phyloP scores from a whole-genome alignment of 2,329 filamentous ascomycete species.

The Blumeria graminis region DNA sequence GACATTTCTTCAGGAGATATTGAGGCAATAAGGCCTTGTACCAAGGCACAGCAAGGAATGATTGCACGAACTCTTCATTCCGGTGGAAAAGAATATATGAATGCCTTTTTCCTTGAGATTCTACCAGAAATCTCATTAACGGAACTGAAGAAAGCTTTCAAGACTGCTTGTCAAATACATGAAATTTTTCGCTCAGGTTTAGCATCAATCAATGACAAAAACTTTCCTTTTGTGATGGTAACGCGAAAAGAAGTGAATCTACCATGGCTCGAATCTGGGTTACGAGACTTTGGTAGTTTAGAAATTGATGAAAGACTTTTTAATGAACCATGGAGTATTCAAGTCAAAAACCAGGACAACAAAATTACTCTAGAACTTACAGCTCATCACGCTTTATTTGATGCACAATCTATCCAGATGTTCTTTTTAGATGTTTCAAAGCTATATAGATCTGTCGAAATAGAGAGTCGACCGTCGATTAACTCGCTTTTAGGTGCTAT shows the following conservation, averaged over 20 bases:
- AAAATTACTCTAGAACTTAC: slow-evolving; percentile 9
- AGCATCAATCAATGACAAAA: slow-evolving; percentile 30
- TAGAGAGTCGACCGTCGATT: slow-evolving; percentile 15
- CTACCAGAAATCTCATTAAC: slow-evolving; percentile 17
- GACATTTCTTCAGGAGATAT: slow-evolving; percentile 16
- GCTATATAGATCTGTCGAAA: slow-evolving; percentile 15
- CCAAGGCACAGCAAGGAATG: slow-evolving; percentile 57
- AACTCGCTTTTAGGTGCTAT: slow-evolving; percentile 21
- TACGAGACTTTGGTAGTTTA: neutral
- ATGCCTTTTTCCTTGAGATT: slow-evolving; percentile 36
- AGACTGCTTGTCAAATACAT: slow-evolving; percentile 25
- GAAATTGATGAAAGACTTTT: slow-evolving; percentile 3
- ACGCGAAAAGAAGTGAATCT: slow-evolving; percentile 23
- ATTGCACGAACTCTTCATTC: slow-evolving; percentile 49
- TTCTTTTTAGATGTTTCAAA: slow-evolving; percentile 35
- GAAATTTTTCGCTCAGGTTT: slow-evolving; percentile 62
- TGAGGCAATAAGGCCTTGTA: slow-evolving; percentile 49
- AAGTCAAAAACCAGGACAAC: slow-evolving; percentile 2
- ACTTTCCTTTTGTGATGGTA: slow-evolving; percentile 51
- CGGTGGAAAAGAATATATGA: slow-evolving; percentile 47
- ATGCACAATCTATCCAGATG: slow-evolving; percentile 46
- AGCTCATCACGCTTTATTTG: slow-evolving; percentile 59
- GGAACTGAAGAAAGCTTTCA: slow-evolving; percentile 34
- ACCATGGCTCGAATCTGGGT: slow-evolving; percentile 18
- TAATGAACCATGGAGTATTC: slow-evolving; percentile 11